These are phyloP conservation scores for Suillus tomentosus DNA, from an alignment of 768 basidiomycete species.

Conservation along the genomic window DNA sequence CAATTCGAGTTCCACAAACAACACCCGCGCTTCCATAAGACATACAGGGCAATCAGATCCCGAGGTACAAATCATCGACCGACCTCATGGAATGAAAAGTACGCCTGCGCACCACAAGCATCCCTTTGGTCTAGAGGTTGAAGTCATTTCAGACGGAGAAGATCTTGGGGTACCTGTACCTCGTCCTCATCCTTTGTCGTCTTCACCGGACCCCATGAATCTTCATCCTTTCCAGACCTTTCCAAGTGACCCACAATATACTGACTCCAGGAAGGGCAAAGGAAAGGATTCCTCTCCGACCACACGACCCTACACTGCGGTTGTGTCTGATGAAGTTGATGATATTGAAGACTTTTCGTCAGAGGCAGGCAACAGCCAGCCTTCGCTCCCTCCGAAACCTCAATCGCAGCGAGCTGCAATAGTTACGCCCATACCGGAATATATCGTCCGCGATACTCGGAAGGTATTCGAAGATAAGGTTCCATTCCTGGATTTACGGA, in stretches of 20 bases:
- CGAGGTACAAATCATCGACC: constrained; percentile 26
- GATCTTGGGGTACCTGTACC: constrained; percentile 27
- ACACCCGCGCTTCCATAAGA: constrained; percentile 12
- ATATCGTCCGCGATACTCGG: constrained; percentile 18
- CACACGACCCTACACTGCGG: background rate
- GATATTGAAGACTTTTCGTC: constrained; percentile 16
- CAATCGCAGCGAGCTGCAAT: constrained; percentile 4
- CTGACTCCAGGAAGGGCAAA: constrained; percentile 26
- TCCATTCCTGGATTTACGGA: constrained; percentile 14
- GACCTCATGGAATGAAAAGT: constrained; percentile 4
- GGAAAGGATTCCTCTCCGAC: background rate
- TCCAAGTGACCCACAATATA: constrained; percentile 16
- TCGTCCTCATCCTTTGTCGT: constrained; percentile 11
- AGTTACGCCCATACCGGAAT: constrained; percentile 9
- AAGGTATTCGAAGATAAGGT: constrained; percentile 13
- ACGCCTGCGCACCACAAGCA: constrained; percentile 2
- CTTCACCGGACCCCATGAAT: constrained; percentile 29
- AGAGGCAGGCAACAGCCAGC: constrained; percentile 22
- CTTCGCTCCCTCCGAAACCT: constrained; percentile 1
- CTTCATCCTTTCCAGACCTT: constrained; percentile 26
- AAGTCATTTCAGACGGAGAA: constrained; percentile 21
- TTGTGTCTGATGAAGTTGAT: constrained; percentile 15
- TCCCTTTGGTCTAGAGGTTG: constrained; percentile 23
- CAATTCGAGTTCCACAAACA: constrained; percentile 4
- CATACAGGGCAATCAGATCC: constrained; percentile 13